Conservation (phyloP, 768 basidiomycete genomes). For the Panaeolus papilionaceus region DNA sequence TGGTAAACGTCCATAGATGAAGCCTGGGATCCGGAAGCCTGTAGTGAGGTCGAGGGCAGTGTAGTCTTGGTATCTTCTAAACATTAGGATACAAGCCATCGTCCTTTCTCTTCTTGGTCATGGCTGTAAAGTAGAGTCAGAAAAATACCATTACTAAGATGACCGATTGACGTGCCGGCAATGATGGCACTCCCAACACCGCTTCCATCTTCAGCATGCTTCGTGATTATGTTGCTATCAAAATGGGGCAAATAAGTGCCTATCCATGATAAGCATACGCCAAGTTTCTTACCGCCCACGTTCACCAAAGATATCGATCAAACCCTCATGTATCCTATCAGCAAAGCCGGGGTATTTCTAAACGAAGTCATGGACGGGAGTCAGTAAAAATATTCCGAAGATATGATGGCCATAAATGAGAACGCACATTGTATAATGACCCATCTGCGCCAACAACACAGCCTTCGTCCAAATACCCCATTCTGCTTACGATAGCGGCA, state of each 20-base stretch:
- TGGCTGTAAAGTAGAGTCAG: constrained; percentile 55
- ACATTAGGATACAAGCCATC: constrained; percentile 31
- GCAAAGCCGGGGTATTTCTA: constrained; percentile 98
- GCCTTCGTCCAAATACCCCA: constrained; percentile 90
- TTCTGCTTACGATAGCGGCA: constrained; percentile 94
- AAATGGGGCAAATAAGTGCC: not conserved
- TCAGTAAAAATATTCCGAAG: constrained; percentile 5
- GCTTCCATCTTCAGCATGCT: constrained; percentile 90
- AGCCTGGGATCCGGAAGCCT: not conserved
- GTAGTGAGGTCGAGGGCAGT: not conserved
- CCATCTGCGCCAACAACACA: constrained; percentile 93
- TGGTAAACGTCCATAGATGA: constrained; percentile 3
- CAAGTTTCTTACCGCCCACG: constrained; percentile 76
- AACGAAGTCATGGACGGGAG: constrained; percentile 10
- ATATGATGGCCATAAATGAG: not conserved
- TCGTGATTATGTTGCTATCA: constrained; percentile 70
- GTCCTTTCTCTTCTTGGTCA: constrained; percentile 53
- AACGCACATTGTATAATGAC: constrained; percentile 88
- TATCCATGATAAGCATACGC: constrained; percentile 10
- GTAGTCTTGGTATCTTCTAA: constrained; percentile 16
- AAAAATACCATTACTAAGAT: constrained; percentile 4
- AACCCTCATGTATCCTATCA: constrained; percentile 89
- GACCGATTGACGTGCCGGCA: constrained; percentile 51
- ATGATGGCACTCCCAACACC: constrained; percentile 98
- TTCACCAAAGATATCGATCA: constrained; percentile 95